Evolutionary conservation across 2,329 filamentous ascomycete genomes (phyloP).

Genomic region (Cladophialophora carrionii): DNA sequence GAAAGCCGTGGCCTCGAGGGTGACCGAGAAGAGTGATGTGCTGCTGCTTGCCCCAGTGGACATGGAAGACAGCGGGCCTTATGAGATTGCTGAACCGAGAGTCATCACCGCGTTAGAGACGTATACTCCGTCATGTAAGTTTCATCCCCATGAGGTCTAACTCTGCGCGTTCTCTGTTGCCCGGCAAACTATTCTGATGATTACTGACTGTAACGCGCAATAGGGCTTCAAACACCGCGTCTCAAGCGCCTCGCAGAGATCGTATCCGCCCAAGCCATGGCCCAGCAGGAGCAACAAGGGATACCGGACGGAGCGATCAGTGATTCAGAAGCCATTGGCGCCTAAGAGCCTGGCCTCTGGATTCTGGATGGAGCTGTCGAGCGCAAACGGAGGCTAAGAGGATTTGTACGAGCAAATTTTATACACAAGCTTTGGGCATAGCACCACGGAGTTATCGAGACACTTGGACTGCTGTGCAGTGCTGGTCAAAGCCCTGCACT

Average conservation of each 20-base stretch:
- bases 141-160: conserved; percentile 12
- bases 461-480: conserved; percentile 9
- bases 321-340: conserved; percentile 31
- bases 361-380: neutral
- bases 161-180: neutral
- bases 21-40: conserved; percentile 98
- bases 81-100: conserved; percentile 95
- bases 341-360: neutral
- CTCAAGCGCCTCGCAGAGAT: conserved; percentile 98
- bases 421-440: conserved; percentile 22
- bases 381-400: neutral
- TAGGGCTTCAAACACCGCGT: conserved; percentile 93
- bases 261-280: conserved; percentile 92
- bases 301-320: conserved; percentile 43
- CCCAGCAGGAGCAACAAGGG: conserved; percentile 86
- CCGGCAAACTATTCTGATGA: neutral
- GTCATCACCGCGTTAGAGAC: conserved; percentile 96
- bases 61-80: conserved; percentile 98
- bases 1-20: conserved; percentile 96
- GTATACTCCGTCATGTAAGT: conserved; percentile 94
- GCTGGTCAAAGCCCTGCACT: neutral
- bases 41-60: conserved; percentile 91
- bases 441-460: conserved; percentile 16
- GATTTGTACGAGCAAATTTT: conserved; percentile 1
- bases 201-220: conserved; percentile 40